These are phyloP conservation scores for Rhizopogon vesiculosus DNA, from an alignment of 768 basidiomycete genomes.

Conservation along the genomic window DNA sequence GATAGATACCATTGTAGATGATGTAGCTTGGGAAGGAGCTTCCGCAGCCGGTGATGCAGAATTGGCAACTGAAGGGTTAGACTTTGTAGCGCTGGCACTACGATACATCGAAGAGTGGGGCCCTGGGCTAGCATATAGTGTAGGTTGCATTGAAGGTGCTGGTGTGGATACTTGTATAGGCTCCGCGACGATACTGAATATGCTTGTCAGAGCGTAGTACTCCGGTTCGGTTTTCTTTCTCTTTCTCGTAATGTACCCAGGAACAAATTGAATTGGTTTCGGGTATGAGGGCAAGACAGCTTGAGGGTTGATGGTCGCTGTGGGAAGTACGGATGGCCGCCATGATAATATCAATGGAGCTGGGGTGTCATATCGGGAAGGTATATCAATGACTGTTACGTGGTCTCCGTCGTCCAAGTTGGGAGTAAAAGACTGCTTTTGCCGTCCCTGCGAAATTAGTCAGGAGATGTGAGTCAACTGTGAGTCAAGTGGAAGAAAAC, in stretches of 20 bases:
- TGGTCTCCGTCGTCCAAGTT: constrained; percentile 45
- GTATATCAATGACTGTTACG: constrained; percentile 35
- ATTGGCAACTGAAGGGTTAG: constrained; percentile 5
- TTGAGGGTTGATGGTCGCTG: constrained; percentile 24
- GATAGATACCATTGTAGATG: neutral
- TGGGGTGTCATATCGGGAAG: constrained; percentile 36
- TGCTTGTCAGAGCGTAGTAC: constrained; percentile 41
- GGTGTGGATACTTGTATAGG: constrained; percentile 21
- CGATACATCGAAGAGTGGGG: constrained; percentile 39
- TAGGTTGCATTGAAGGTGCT: constrained; percentile 12
- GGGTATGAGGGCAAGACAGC: constrained; percentile 19
- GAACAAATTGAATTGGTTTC: constrained; percentile 37
- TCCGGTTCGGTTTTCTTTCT: constrained; percentile 25
- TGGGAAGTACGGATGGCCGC: constrained; percentile 20
- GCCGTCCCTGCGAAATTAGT: constrained; percentile 30
- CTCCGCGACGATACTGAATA: constrained; percentile 38
- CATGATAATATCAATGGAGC: constrained; percentile 52
- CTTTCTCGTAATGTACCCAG: constrained; percentile 39
- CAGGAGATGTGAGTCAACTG: neutral
- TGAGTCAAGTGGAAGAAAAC: neutral
- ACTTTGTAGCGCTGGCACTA: neutral
- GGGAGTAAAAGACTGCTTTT: constrained; percentile 48
- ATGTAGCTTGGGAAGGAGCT: neutral
- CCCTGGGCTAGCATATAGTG: constrained; percentile 31
- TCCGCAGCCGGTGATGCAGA: neutral